These are phyloP conservation scores for Ceratocystis colombiana DNA, from an alignment of 2,329 filamentous ascomycete genomes.

Conservation along the genomic window DNA sequence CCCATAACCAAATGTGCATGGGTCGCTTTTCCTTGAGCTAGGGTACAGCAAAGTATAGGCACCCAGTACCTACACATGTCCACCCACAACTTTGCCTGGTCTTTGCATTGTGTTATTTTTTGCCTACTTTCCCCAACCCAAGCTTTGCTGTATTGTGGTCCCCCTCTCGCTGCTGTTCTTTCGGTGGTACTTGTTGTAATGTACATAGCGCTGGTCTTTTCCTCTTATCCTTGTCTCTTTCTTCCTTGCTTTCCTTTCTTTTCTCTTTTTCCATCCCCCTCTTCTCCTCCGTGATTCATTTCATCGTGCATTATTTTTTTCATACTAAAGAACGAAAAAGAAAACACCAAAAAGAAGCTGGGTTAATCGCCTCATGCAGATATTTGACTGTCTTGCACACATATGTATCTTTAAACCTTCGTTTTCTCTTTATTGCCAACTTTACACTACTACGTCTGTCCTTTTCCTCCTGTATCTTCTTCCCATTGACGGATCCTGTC, in stretches of 20 bases:
- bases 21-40: too few species aligned
- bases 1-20: too few species aligned
- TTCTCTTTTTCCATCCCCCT: neutral
- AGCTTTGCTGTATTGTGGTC: neutral
- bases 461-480: constrained; percentile 5
- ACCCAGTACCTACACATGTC: too few species aligned
- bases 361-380: neutral
- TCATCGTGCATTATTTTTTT: constrained; percentile 1
- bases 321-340: neutral
- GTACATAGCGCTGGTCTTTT: neutral
- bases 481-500: neutral
- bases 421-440: neutral
- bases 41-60: too few species aligned
- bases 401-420: neutral
- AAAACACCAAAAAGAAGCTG: neutral
- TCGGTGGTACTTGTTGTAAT: neutral
- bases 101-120: too few species aligned
- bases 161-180: neutral
- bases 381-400: neutral
- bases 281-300: neutral
- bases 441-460: neutral
- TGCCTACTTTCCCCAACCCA: too few species aligned
- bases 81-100: too few species aligned
- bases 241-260: constrained; percentile 6
- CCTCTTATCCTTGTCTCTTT: neutral